Base-by-base conservation (phyloP, 1,284 basidiomycete genomes). In the Sutorius eximius region DNA sequence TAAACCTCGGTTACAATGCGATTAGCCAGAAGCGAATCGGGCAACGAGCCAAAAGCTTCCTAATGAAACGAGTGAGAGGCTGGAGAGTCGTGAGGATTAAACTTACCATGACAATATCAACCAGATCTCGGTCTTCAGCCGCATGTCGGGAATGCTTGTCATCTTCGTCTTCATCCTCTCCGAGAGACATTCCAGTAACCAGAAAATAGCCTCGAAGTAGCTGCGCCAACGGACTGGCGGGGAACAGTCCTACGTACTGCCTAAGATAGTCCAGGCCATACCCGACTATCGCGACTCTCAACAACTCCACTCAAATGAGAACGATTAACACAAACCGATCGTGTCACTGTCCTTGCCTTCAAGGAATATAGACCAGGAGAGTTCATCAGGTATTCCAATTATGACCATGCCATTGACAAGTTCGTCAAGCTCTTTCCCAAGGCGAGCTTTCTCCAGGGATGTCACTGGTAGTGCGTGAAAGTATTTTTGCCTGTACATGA, bases 311-410 rank as follows among this genome's bases (percentile, higher is more conserved):
- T 30, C 49, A 24, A 6, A 27, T 5, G 42, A 50, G n/a, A 49
- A 11, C 16, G 38, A 53, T 42, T 44, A 45, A 48, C 52, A 69
- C 82, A 62, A 65, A 93, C 89, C 81, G 12, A 93, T 77, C 9
- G 77, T 78, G n/a, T 81, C 81, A 43, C 77, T 78, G 65, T 98
- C 87, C 46, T 77, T 82, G 62, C 86, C 83, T 64, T 98, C 93
- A 40, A 98, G 76, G 58, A 80, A 85, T 18, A 92, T 71, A 33
- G 73, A 79, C 94, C 94, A 97, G 0, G 91, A 91, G 15, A 87
- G 62, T 60, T 89, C 85, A 62, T 95, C 86, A 0, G 83, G 80
- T n/a, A 93, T 79, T 30, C 78, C 76, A 30, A 97, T 75, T 7
- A 93, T 72, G 11, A 95, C 82, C 45, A 85, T 81, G 3, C 91